Evolutionary conservation across 768 basidiomycete genomes (phyloP).

Genomic region (Termitomyces bulborhizus): DNA sequence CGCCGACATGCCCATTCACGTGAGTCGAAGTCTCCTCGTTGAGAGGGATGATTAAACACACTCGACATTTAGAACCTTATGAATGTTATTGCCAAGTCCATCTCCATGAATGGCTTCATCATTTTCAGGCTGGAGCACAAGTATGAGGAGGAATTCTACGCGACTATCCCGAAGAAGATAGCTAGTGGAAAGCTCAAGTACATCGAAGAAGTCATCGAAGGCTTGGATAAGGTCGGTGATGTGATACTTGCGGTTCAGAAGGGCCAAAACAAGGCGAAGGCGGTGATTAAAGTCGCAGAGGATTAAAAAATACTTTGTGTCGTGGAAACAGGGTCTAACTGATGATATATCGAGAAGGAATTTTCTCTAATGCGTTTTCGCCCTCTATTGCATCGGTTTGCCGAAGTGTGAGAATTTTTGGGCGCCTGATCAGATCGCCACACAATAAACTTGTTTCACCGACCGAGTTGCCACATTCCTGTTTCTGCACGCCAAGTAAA

Average conservation of each 20-base stretch:
- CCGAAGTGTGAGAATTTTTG: constrained; percentile 2
- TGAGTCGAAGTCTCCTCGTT: constrained; percentile 7
- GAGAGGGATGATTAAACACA: neutral
- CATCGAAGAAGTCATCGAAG: constrained; percentile 36
- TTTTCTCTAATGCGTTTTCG: neutral
- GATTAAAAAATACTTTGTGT: constrained; percentile 1
- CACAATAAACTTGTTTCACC: neutral
- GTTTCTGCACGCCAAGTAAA: neutral
- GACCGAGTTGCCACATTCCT: neutral
- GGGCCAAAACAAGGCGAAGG: constrained; percentile 21
- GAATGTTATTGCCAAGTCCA: constrained; percentile 32
- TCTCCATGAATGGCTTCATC: constrained; percentile 33
- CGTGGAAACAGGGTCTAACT: neutral
- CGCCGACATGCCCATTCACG: constrained; percentile 21
- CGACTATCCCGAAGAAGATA: constrained; percentile 30
- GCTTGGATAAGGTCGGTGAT: constrained; percentile 34
- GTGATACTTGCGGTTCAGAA: constrained; percentile 26
- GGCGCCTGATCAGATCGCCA: constrained; percentile 1
- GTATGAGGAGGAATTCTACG: constrained; percentile 34
- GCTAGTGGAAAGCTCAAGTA: constrained; percentile 40
- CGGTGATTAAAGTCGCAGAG: constrained; percentile 21
- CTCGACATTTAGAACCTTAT: constrained; percentile 27
- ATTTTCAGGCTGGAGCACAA: constrained; percentile 23
- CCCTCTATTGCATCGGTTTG: neutral
- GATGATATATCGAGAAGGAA: neutral